These are phyloP conservation scores for Kwoniella dejecticola DNA, from an alignment of 768 basidiomycete genomes.

Conservation along the genomic window DNA sequence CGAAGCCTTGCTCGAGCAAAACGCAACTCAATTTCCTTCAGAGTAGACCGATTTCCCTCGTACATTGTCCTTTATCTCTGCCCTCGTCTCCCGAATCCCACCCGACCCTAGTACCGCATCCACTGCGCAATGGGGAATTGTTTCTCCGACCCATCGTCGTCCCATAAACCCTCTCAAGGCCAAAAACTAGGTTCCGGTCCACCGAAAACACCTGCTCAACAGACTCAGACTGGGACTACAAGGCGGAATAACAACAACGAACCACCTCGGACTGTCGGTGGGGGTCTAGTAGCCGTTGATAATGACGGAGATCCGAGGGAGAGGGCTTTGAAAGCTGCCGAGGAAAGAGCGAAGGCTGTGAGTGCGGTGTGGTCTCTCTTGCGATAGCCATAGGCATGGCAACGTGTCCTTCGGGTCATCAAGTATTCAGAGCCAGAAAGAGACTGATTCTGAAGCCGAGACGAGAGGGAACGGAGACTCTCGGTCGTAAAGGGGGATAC, in stretches of 20 bases:
- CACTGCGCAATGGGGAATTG: constrained; percentile 55
- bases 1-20: too few species aligned
- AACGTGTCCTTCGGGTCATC: too few species aligned
- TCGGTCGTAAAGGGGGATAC: too few species aligned
- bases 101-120: too few species aligned
- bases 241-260: constrained; percentile 1
- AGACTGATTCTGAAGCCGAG: too few species aligned
- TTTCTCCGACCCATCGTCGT: constrained; percentile 50
- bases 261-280: constrained; percentile 33
- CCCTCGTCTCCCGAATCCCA: too few species aligned
- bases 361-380: constrained; percentile 14
- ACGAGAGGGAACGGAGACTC: too few species aligned
- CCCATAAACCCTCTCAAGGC: constrained; percentile 16
- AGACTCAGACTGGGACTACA: neutral
- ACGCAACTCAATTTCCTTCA: too few species aligned
- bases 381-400: neutral
- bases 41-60: too few species aligned
- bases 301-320: constrained; percentile 45
- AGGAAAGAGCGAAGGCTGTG: constrained; percentile 51
- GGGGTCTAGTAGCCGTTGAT: neutral
- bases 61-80: too few species aligned
- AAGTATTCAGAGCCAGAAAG: too few species aligned
- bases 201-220: constrained; percentile 8
- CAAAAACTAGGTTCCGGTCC: constrained; percentile 47
- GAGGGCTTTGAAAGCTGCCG: constrained; percentile 48